Base-by-base conservation (phyloP, 1,284 basidiomycete species). In the Anthracocystis panici-leucophaei region DNA sequence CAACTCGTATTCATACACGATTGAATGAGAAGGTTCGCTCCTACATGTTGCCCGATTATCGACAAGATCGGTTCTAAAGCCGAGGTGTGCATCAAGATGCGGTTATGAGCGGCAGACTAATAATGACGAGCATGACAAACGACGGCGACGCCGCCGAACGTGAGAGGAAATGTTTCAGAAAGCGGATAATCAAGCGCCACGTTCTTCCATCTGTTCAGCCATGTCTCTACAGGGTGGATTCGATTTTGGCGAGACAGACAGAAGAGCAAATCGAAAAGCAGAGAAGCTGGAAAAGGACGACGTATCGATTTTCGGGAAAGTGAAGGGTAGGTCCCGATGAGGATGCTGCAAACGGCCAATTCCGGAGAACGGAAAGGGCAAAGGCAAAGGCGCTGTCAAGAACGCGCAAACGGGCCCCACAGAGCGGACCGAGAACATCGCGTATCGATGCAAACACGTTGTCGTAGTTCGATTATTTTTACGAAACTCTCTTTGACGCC, bases 1-100 rank as follows among this genome's bases (percentile, higher is more conserved):
- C 48, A 49, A 49, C 31, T 14, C 50, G 38, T 25, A 51, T 21
- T 1, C 50, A 38, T 38, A 51, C 50, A 51, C 50, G 50, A 51
- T 51, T 33, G 20, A 16, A 23, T 38, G 50, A 16, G 21, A 23
- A 12, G 50, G 12, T 10, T 2, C 11, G 21, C 49, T 29, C 9
- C 6, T n/a, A 20, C 18, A n/a, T 4, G 48, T 10, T 10, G 29
- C 16, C 48, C 16, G 20, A 50, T 12, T 12, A 10, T 12, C 27
- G 20, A 31, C 49, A 11, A 14, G 20, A 38, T 51, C 50, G 50
- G 50, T 5, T 3, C 12, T 11, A 16, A 23, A 20, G 21, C 21
- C 21, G 44, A 38, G 29, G 25, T 21, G 48, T 10, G 8, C 46
- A 48, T 29, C 2, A 6, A 29, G 46, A 48, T 48, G 11, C 27